Conservation (phyloP, 73 alveolate species). For the Tetrahymena elliotti region DNA sequence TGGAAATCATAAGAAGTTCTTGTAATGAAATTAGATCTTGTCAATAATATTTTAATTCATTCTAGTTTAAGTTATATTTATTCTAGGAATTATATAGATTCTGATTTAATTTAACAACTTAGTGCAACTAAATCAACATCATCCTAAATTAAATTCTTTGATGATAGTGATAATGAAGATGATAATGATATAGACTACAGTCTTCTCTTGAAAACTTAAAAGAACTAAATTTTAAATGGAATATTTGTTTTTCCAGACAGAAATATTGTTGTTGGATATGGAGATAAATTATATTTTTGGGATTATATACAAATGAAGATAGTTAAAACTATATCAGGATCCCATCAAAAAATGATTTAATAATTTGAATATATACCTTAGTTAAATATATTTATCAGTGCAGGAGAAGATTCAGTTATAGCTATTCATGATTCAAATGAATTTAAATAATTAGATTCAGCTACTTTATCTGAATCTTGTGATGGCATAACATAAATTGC, state of each 20-base stretch:
- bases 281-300: not conserved
- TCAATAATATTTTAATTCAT: not conserved
- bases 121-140: not conserved
- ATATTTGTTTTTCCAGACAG: not conserved
- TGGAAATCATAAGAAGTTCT: not conserved
- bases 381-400: not conserved
- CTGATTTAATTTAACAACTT: not conserved
- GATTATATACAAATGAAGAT: not conserved
- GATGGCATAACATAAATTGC: not conserved
- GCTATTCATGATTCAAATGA: not conserved
- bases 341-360: not conserved
- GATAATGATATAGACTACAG: no score
- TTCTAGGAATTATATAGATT: not conserved
- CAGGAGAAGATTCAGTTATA: not conserved
- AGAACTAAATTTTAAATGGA: not conserved
- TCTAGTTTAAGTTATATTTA: not conserved
- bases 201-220: not conserved
- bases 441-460: not conserved
- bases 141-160: not conserved
- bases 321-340: not conserved
- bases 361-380: not conserved
- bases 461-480: not conserved
- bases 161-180: not conserved
- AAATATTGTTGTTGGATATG: not conserved
- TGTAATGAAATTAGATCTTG: not conserved